Evolutionary conservation across 768 basidiomycete species (phyloP).

Genomic region (Termitomyces heimii): DNA sequence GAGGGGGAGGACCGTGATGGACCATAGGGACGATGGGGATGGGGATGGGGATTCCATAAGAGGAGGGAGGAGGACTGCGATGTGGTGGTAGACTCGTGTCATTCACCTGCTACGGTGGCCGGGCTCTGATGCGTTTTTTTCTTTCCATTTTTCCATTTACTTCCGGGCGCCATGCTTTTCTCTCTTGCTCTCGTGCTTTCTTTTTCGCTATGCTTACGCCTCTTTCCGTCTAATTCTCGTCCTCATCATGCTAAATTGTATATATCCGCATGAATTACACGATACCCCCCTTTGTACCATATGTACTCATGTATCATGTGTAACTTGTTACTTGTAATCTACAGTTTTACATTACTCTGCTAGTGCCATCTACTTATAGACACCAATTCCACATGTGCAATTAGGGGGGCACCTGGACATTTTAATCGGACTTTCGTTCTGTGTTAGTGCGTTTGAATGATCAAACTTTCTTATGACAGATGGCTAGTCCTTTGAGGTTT

Average conservation of each 20-base stretch:
- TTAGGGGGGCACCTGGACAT: neutral
- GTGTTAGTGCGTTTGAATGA: too few relatives aligned
- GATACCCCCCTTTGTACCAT: neutral
- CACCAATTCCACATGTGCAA: neutral
- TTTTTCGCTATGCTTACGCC: neutral
- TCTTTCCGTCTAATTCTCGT: neutral
- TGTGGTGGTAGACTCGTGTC: constrained; percentile 1
- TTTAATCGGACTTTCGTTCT: neutral
- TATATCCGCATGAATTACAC: neutral
- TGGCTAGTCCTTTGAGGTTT: neutral
- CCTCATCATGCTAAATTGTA: neutral
- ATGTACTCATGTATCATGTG: neutral
- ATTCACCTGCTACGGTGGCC: neutral
- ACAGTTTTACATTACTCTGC: neutral
- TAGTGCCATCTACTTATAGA: neutral
- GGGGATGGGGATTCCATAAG: neutral
- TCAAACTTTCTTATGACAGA: neutral
- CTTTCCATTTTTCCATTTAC: neutral
- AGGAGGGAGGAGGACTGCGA: neutral
- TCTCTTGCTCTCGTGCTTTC: neutral
- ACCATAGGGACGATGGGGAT: neutral
- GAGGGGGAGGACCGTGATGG: neutral
- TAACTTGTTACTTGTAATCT: neutral
- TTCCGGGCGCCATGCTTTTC: neutral
- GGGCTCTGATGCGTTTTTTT: neutral